These are phyloP conservation scores for Alternaria infectoria DNA, from an alignment of 2,329 filamentous ascomycete species.

Conservation along the genomic window DNA sequence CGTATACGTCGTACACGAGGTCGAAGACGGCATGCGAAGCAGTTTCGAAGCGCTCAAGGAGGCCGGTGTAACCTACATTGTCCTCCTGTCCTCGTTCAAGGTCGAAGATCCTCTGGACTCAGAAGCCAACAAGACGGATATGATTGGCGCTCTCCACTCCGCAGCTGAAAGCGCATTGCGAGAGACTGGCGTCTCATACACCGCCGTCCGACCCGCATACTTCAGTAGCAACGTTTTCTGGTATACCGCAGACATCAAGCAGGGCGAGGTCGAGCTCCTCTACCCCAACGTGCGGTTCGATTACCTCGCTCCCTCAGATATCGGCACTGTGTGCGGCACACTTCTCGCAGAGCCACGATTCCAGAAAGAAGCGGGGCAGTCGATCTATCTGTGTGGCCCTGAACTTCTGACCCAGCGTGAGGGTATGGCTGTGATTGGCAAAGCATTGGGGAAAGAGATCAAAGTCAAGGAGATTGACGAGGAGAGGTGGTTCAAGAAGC, in stretches of 20 bases:
- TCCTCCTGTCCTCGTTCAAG: conserved; percentile 48
- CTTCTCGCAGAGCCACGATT: conserved; percentile 45
- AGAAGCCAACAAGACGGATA: not conserved
- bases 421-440: not conserved
- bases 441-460: conserved; percentile 3
- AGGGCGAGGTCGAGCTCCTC: conserved; percentile 42
- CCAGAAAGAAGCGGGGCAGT: conserved; percentile 38
- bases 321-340: conserved; percentile 53
- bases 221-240: conserved; percentile 55
- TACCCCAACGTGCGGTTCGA: conserved; percentile 46
- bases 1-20: conserved; percentile 51
- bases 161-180: conserved; percentile 54
- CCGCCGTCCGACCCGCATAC: conserved; percentile 51
- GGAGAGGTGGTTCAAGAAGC: not conserved
- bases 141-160: conserved; percentile 44
- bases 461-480: conserved; percentile 6
- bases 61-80: conserved; percentile 54
- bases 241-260: conserved; percentile 34
- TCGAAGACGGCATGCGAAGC: conserved; percentile 50
- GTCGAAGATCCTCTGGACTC: conserved; percentile 2
- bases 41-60: conserved; percentile 53
- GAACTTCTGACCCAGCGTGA: conserved; percentile 34
- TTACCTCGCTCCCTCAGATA: conserved; percentile 52
- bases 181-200: conserved; percentile 51
- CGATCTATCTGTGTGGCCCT: conserved; percentile 44